Evolutionary conservation across 768 basidiomycete species (phyloP), one percentile per base, ranked within the genome.

Genomic region (Pisolithus microcarpus): DNA sequence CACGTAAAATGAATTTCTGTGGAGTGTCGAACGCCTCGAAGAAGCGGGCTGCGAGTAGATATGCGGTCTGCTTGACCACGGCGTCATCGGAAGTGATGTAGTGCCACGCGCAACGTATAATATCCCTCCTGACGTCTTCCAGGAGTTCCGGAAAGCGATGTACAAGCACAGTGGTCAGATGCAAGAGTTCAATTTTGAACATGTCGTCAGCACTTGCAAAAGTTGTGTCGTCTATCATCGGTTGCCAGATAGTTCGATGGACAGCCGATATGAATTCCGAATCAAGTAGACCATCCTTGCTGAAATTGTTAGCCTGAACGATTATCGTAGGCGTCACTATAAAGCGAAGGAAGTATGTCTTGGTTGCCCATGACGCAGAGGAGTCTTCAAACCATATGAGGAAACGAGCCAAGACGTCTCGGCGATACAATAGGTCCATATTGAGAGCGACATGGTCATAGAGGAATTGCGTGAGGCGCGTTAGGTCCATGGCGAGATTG

Each of bases 81-180:
- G 85, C 78, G 64, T 98, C 96, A 38, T 95, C 91, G 49, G 75
- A 84, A 6, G 77, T 78, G 57, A 94, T 88, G 59, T 85, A 89
- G 59, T 85, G 79, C 92, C 92, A 97, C 18, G 91, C 90, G 51
- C 87, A 87, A 65, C 87, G 89, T 71, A 97, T 93, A 57, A 98
- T 83, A 53, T 94, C 90, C 65, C 93, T 97, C 67, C 87, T 82
- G 36, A 79, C 81, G 42, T 91, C 86, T 52, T 81, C 81, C 39
- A 96, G 74, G n/a, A 90, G 67, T n/a, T 80, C 71, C 2, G 84
- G 78, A 56, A 91, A 93, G 59, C 86, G 77, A 53, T 94, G 87
- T 4, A 98, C 85, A 53, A 99, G 77, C 31, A 91, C 75, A 0
- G 87, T 91, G 5, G 94, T 92, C 61, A 98, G 72, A 59, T 94